These are phyloP conservation scores for Boletus insuetus DNA, from an alignment of 768 basidiomycete genomes.

Conservation along the genomic window DNA sequence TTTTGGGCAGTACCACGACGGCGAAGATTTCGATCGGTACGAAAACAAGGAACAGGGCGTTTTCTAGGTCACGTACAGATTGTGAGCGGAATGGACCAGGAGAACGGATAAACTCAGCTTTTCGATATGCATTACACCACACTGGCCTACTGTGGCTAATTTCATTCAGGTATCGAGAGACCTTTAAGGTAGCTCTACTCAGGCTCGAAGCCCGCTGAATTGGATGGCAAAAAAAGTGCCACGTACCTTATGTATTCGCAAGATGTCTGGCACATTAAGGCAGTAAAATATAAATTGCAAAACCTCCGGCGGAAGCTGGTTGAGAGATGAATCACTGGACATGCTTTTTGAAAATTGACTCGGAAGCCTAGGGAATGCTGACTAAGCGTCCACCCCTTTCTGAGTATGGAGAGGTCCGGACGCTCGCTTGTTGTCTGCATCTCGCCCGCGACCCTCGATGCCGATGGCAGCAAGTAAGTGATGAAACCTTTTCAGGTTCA, in stretches of 20 bases:
- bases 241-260: constrained; percentile 14
- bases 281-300: constrained; percentile 5
- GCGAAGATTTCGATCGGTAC: constrained; percentile 6
- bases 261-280: constrained; percentile 12
- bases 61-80: constrained; percentile 11
- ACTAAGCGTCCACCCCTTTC: not conserved
- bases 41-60: constrained; percentile 6
- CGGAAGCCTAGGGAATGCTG: no score
- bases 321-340: not conserved
- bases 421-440: no score
- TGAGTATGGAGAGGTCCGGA: no score
- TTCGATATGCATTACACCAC: constrained; percentile 16
- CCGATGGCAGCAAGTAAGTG: no score
- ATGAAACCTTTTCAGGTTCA: no score
- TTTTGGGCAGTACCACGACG: not conserved
- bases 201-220: not conserved
- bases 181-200: not conserved
- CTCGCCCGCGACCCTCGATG: no score
- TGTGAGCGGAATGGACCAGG: constrained; percentile 17
- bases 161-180: constrained; percentile 6
- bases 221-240: not conserved
- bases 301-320: constrained; percentile 7
- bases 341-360: no score
- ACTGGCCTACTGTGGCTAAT: constrained; percentile 4
- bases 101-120: constrained; percentile 7